Evolutionary conservation across 768 basidiomycete species (phyloP), one percentile per base, ranked within the genome.

Genomic region (Kwoniella dejecticola): DNA sequence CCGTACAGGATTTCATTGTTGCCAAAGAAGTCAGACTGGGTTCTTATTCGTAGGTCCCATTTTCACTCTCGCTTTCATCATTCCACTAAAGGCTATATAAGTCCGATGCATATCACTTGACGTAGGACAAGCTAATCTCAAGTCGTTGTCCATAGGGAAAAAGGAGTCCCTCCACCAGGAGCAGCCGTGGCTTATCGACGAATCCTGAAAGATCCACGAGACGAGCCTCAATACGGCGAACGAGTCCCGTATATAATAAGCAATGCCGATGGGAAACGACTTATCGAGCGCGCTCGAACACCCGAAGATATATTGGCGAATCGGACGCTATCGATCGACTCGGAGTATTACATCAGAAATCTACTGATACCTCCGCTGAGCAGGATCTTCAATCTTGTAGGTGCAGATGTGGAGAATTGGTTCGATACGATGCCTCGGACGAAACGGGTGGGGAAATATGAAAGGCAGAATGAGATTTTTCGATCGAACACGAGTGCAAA

Each of bases 11-110:
- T 75, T 96, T 96, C 70, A 88, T 92, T 33, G 92, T 97, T 67
- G 87, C 95, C 0, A 95, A 95, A 74, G 91, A 94, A 79, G 93
- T 98, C 27, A 87, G 81, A 69, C 83, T 98, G 83, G 96, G 96
- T 12, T 90, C 89, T 0, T 98, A 98, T 74, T 92, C 89, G 93
- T 89, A 53, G 50, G 80, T 66, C n/a, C 38, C 19, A 7, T 26
- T 36, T 36, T 36, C 15, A 7, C 15, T 36, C 15, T n/a, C n/a
- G n/a, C n/a, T n/a, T n/a, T n/a, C n/a, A n/a, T n/a, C n/a, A n/a
- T n/a, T n/a, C n/a, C n/a, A n/a, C n/a, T n/a, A n/a, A n/a, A n/a
- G n/a, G n/a, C n/a, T n/a, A n/a, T n/a, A n/a, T n/a, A n/a, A 19
- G 19, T 24, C 7, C 36, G 17, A 38, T 38, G 44, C 19, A 46